Evolutionary conservation across 2,329 filamentous ascomycete genomes (phyloP), one percentile per base, ranked within the genome.

Genomic region (Trichoderma harzianum): DNA sequence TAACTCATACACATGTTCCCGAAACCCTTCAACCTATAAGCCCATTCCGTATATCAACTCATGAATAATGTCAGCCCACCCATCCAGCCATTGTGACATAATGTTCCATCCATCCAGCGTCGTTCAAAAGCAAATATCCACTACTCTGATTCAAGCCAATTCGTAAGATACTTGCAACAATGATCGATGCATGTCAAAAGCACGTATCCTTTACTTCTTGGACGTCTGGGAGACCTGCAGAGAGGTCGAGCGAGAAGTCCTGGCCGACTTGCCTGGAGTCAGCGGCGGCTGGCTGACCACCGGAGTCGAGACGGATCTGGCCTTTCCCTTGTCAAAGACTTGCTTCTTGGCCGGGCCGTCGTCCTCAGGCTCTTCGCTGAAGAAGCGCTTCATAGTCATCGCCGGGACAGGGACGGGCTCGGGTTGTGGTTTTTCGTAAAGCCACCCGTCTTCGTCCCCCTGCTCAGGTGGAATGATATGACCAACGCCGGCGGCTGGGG

Each of bases 41-140:
- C 66, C 26, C n/a, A 7, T n/a, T 24, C 57, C n/a, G 7, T 28
- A 24, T 47, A 32, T 47, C 43, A 32, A 32, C n/a, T 60, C 30
- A 60, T n/a, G 12, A 34, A 60, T 53, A 24, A 69, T 69, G 66
- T 61, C 55, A 61, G 36, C 66, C 66, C 66, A 12, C 65, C 65
- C 65, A 24, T 69, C 65, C 65, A 47, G 21, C 65, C 65, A 5
- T 16, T 32, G 28, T 69, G 55, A 69, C 66, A 69, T 61, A 10
- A 34, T 51, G 34, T 60, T 57, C 21, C 47, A 60, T 57, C 21
- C 47, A 34, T 34, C 53, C 39, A 30, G 26, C n/a, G n/a, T 6
- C n/a, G n/a, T 6, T 36, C 28, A n/a, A 51, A 69, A 69, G 14
- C 24, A 34, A 32, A 69, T 24, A 53, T 14, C 2, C 12, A 51